Conservation (phyloP, 176 grass and related monocot genomes). For the Zoysia japonica region DNA sequence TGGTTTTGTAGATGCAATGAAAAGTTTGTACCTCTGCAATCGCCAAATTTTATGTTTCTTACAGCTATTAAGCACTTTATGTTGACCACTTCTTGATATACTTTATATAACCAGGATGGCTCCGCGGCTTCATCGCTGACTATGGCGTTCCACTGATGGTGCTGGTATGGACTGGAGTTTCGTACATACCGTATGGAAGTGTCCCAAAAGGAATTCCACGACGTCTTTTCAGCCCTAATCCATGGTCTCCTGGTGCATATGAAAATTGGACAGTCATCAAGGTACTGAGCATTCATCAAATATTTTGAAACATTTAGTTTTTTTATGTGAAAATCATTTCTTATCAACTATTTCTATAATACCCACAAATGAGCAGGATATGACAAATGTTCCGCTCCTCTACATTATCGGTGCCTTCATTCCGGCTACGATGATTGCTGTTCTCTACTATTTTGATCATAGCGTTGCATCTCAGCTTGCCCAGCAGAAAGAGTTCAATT, state of each 20-base stretch:
- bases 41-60: slow-evolving; percentile 20
- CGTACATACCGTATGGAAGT: slow-evolving; percentile 69
- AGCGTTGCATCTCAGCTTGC: slow-evolving; percentile 97
- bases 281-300: slow-evolving; percentile 35
- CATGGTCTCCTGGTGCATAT: slow-evolving; percentile 98
- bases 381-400: slow-evolving; percentile 79
- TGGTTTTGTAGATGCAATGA: slow-evolving; percentile 14
- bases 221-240: slow-evolving; percentile 95
- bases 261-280: slow-evolving; percentile 93
- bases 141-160: slow-evolving; percentile 99
- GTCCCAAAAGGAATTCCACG: slow-evolving; percentile 87
- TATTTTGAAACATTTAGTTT: not conserved
- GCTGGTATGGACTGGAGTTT: slow-evolving; percentile 93
- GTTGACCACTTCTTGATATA: not conserved
- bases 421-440: slow-evolving; percentile 98
- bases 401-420: slow-evolving; percentile 97
- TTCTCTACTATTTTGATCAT: slow-evolving; percentile 97
- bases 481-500: slow-evolving; percentile 94
- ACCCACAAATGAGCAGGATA: slow-evolving; percentile 64
- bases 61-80: not conserved
- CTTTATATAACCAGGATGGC: slow-evolving; percentile 60
- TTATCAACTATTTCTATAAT: slow-evolving; percentile 14
- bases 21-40: not conserved
- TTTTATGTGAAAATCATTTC: slow-evolving; percentile 15
- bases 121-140: slow-evolving; percentile 86